Percentiles rank a stretch among this genome's conserved stretches.
Conservation (phyloP, 108 stramenopile genomes). For the Skeletonema menzelii region DNA sequence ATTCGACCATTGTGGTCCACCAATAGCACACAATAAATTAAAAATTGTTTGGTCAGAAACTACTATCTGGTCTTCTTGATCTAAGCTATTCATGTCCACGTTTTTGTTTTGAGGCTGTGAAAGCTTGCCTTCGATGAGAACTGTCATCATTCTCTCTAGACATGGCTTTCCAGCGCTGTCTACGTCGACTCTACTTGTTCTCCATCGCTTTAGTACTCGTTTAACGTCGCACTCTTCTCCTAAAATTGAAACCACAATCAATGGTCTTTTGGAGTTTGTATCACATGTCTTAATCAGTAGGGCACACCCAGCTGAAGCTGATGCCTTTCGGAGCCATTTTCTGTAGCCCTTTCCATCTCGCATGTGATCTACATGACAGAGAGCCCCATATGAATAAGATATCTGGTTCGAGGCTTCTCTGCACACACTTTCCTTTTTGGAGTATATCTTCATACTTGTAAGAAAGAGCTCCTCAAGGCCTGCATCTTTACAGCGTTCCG, state of each 20-base stretch:
- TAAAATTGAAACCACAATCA: constrained; percentile 57
- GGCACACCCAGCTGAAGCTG: constrained; percentile 24
- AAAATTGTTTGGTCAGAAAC: not conserved
- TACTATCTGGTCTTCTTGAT: not conserved
- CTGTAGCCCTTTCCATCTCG: constrained; percentile 69
- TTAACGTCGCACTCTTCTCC: constrained; percentile 37
- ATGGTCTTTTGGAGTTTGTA: constrained; percentile 32
- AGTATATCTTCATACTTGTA: constrained; percentile 71
- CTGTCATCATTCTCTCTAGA: constrained; percentile 70
- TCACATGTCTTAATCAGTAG: constrained; percentile 34
- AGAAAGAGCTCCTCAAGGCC: constrained; percentile 70
- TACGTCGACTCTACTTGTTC: constrained; percentile 73
- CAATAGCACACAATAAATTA: not conserved
- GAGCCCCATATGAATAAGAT: constrained; percentile 45
- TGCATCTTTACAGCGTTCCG: constrained; percentile 59
- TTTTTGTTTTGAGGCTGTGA: not conserved
- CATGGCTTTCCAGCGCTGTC: constrained; percentile 73
- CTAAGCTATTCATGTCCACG: not conserved
- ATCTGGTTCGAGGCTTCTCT: not conserved
- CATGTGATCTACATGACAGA: constrained; percentile 84
- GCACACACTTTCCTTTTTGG: constrained; percentile 16
- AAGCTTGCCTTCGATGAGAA: constrained; percentile 52
- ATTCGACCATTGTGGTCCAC: not conserved
- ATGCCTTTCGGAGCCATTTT: constrained; percentile 68
- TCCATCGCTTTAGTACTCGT: constrained; percentile 72